Evolutionary conservation across 1,139 yeast species (phyloP).

Genomic region (Kazachstania sp.): DNA sequence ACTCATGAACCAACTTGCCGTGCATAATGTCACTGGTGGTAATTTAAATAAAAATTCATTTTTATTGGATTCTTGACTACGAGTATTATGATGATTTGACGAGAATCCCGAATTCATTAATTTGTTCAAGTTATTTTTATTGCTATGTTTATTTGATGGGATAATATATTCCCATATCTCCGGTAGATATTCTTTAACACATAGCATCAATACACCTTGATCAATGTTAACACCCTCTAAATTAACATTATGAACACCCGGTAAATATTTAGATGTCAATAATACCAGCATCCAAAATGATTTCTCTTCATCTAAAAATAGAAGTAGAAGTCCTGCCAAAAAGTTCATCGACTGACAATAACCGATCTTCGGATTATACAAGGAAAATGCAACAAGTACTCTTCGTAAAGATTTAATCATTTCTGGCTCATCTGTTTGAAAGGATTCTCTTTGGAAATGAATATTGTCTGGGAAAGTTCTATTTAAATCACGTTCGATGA

Average conservation of each 20-base stretch:
- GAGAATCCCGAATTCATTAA: slow-evolving; percentile 5
- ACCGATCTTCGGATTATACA: slow-evolving; percentile 83
- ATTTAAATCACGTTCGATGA: slow-evolving; percentile 85
- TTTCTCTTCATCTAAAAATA: slow-evolving; percentile 81
- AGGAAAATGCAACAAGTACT: slow-evolving; percentile 75
- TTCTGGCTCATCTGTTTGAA: slow-evolving; percentile 43
- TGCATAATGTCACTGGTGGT: slow-evolving; percentile 88
- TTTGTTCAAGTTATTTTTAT: slow-evolving; percentile 11
- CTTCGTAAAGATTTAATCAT: slow-evolving; percentile 68
- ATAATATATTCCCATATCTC: slow-evolving; percentile 59
- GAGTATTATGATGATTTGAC: neutral
- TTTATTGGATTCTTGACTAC: slow-evolving; percentile 25
- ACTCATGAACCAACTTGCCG: slow-evolving; percentile 98
- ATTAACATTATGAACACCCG: slow-evolving; percentile 85
- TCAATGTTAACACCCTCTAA: slow-evolving; percentile 92
- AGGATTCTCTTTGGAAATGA: slow-evolving; percentile 46
- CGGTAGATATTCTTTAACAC: slow-evolving; percentile 77
- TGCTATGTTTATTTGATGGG: slow-evolving; percentile 16
- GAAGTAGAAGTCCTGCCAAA: slow-evolving; percentile 71
- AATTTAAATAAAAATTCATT: slow-evolving; percentile 60
- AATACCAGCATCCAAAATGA: slow-evolving; percentile 96
- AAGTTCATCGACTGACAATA: slow-evolving; percentile 93
- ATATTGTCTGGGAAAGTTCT: slow-evolving; percentile 92
- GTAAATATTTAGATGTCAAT: slow-evolving; percentile 73
- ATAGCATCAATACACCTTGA: slow-evolving; percentile 87